Base-by-base conservation (phyloP, 352 stramenopile species). In the Phytophthora foliorum region DNA sequence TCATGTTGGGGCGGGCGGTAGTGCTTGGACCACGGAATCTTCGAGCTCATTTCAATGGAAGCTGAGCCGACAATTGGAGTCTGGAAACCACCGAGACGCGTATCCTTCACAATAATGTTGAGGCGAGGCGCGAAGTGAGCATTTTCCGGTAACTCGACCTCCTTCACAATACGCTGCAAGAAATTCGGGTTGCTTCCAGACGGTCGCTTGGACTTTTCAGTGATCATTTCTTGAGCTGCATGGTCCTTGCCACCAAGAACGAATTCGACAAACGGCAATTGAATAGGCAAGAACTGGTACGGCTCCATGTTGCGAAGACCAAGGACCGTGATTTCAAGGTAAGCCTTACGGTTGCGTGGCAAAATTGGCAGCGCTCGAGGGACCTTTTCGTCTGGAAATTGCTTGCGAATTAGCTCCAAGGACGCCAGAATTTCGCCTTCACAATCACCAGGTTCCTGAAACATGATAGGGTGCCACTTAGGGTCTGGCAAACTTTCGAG, bases 81-180 rank as follows among this genome's bases (percentile, higher is more conserved):
- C 60, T 89, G 86, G 59, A 95, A 95, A 2, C 92, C 92, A 41
- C 92, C 92, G 1, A 98, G 76, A 32, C 90, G 87, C 8, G 88
- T 95, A 65, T 98, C 92, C 54, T 94, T 91, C 11, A 97, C 90
- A 44, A 94, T 93, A 44, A 97, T 92, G 53, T 97, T 96, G 21
- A 98, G 64, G 3, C 90, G 89, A 25, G 93, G 91, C 0, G 93
- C 80, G 61, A 97, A 98, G 32, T 96, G 80, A 4, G 90, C 81
- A 55, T 98, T 92, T 21, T 92, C 86, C 0, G 93, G 93, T n/a
- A 98, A 55, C 21, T 93, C 75, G 0, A 98, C 77, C 54, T 89
- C 78, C 53, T 97, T 95, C 32, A 97, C 78, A 46, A 98, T 97
- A 34, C 88, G 89, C 59, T 97, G 85, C 16, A 97, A 63, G 62